Evolutionary conservation across 1,284 basidiomycete species (phyloP), one percentile per base, ranked within the genome.

Genomic region (Porodaedalea pini): DNA sequence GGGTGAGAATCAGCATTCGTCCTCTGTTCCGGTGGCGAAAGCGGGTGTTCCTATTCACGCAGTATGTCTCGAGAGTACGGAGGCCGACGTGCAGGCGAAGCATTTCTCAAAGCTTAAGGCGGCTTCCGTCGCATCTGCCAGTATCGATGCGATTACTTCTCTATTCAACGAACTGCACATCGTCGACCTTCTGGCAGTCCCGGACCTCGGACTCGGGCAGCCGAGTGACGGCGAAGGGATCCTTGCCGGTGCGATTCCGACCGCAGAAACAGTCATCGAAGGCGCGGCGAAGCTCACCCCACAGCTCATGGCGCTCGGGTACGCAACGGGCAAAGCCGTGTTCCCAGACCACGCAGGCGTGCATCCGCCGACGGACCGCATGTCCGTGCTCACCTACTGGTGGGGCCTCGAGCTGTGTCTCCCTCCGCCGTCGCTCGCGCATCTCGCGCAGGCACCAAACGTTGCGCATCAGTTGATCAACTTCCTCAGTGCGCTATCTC

Each of bases 371-470:
- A 80, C 75, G 1, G 89, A 92, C 66, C 78, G 89, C 48, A 81
- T 91, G 69, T 88, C 86, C 10, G 77, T 87, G 15, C 71, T 92
- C 21, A 89, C 88, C n/a, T 90, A 90, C 69, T 90, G 90, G 90
- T 92, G 89, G 89, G 89, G 89, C 13, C 73, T 90, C 4, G 89
- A 92, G 67, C 57, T 91, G 0, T 78, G 82, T 39, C 72, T 92
- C 32, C 90, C 89, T 10, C 78, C 83, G 47, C 80, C 88, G 3
- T 81, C 89, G 2, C 66, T 92, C 27, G 66, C 68, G 39, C 80
- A 82, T 65, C 75, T 92, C 25, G 69, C 70, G 54, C 76, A 73
- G 54, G 81, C 72, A 4, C 77, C 86, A 50, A 88, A 83, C 11
- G 78, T 90, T 40, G 72, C 83, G 1, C 74, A 78, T 63, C 73